A percentile compares a stretch with the other conserved stretches of the same genome.
These are phyloP conservation scores for Pezicula carpinea DNA, from an alignment of 2,329 filamentous ascomycete species.

Conservation along the genomic window DNA sequence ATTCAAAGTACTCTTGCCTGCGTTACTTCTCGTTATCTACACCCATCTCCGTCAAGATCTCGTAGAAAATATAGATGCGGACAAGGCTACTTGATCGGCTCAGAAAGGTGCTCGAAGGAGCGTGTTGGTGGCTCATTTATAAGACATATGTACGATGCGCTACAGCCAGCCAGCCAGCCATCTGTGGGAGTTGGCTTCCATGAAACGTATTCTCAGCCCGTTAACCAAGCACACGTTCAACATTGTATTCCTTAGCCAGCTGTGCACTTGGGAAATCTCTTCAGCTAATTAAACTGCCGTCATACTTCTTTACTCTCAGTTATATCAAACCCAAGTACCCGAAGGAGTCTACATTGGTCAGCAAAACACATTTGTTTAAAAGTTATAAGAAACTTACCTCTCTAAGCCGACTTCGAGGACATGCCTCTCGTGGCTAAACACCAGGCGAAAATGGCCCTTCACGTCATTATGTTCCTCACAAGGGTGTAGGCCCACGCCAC, in stretches of 20 bases:
- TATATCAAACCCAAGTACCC: too few species aligned
- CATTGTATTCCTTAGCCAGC: too few species aligned
- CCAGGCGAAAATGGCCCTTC: slow-evolving; percentile 11
- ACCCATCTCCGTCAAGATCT: slow-evolving; percentile 1
- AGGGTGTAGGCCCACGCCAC: slow-evolving; percentile 13
- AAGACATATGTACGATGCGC: neutral
- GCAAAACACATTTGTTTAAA: neutral
- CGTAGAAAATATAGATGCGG: neutral
- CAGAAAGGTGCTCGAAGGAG: neutral
- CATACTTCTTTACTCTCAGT: too few species aligned
- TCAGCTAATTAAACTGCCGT: too few species aligned
- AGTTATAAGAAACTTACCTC: slow-evolving; percentile 4
- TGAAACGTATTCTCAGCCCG: neutral
- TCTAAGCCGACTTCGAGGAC: slow-evolving; percentile 12
- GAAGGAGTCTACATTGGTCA: neutral
- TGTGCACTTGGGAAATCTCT: too few species aligned
- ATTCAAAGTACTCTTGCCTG: neutral
- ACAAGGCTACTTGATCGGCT: neutral
- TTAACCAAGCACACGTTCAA: too few species aligned
- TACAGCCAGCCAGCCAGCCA: neutral
- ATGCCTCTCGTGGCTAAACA: slow-evolving; percentile 8
- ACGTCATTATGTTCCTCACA: slow-evolving; percentile 13
- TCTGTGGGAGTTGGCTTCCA: neutral
- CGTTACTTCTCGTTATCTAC: neutral
- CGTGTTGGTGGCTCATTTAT: neutral